phyloP scores from a whole-genome alignment of 345 rosid species.

The Hibiscus syriacus region DNA sequence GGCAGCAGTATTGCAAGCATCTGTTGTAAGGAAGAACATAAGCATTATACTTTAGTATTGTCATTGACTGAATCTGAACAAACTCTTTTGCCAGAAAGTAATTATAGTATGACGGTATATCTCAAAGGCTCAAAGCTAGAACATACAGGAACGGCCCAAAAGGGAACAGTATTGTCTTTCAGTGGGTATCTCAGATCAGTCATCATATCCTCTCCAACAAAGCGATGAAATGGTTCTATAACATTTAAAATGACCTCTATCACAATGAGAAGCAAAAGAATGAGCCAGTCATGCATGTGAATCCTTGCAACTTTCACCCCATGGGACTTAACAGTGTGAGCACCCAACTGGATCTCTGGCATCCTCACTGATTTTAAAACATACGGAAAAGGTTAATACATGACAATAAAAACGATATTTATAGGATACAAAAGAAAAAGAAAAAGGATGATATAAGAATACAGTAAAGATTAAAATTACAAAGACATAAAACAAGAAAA shows the following conservation, averaged over 20 bases:
- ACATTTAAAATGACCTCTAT: slow-evolving; percentile 52
- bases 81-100: slow-evolving; percentile 4
- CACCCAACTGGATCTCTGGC: slow-evolving; percentile 75
- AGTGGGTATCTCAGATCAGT: slow-evolving; percentile 72
- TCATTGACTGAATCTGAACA: slow-evolving; percentile 9
- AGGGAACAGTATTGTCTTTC: slow-evolving; percentile 61
- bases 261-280: slow-evolving; percentile 58
- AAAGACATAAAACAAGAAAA: neutral
- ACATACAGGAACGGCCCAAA: slow-evolving; percentile 90
- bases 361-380: slow-evolving; percentile 27
- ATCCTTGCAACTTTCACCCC: slow-evolving; percentile 60
- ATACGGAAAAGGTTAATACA: neutral
- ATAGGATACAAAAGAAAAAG: neutral
- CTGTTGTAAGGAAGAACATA: slow-evolving; percentile 34
- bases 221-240: slow-evolving; percentile 86
- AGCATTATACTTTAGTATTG: neutral
- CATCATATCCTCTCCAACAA: slow-evolving; percentile 80
- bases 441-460: neutral
- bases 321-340: slow-evolving; percentile 68
- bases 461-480: neutral
- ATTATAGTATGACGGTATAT: neutral
- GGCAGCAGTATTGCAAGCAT: slow-evolving; percentile 66
- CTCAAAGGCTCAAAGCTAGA: slow-evolving; percentile 12
- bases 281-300: slow-evolving; percentile 89
- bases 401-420: neutral